These are phyloP conservation scores for Entomophthora muscae DNA, from an alignment of 371 early-diverging fungal species.

Conservation along the genomic window DNA sequence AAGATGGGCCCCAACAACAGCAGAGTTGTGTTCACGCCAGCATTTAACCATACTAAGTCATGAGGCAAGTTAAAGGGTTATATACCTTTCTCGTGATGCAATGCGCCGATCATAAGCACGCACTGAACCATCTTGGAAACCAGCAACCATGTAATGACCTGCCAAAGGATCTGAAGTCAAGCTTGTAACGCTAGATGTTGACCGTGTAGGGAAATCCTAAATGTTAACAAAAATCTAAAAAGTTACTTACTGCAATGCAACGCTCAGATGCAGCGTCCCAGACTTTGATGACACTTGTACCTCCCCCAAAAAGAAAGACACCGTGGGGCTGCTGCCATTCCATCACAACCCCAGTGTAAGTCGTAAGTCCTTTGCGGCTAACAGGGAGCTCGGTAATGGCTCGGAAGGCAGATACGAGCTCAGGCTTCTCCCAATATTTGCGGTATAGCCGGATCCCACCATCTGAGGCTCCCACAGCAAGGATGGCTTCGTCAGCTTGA, in stretches of 20 bases:
- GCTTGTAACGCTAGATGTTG: constrained; percentile 40
- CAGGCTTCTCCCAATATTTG: constrained; percentile 22
- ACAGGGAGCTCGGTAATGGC: constrained; percentile 45
- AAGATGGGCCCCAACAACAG: constrained; percentile 40
- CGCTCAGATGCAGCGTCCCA: constrained; percentile 75
- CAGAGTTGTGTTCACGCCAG: constrained; percentile 43
- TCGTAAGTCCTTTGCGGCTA: constrained; percentile 31
- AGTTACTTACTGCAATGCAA: constrained; percentile 33
- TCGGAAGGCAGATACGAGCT: constrained; percentile 38
- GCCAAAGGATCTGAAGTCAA: constrained; percentile 45
- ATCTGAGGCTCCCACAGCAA: constrained; percentile 69
- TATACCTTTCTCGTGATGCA: constrained; percentile 27
- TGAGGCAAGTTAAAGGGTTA: background rate
- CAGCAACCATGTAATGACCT: constrained; percentile 52
- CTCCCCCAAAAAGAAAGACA: constrained; percentile 49
- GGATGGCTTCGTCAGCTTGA: constrained; percentile 67
- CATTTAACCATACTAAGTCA: constrained; percentile 29
- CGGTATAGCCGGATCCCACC: constrained; percentile 60
- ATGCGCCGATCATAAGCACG: constrained; percentile 56
- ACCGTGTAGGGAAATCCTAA: constrained; percentile 45
- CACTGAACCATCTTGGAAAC: constrained; percentile 67
- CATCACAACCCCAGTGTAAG: constrained; percentile 32
- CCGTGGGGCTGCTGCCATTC: constrained; percentile 72
- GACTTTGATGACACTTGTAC: constrained; percentile 42
- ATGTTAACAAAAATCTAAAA: background rate